phyloP scores from a whole-genome alignment of 441 rosid species.

The Manihot esculenta region DNA sequence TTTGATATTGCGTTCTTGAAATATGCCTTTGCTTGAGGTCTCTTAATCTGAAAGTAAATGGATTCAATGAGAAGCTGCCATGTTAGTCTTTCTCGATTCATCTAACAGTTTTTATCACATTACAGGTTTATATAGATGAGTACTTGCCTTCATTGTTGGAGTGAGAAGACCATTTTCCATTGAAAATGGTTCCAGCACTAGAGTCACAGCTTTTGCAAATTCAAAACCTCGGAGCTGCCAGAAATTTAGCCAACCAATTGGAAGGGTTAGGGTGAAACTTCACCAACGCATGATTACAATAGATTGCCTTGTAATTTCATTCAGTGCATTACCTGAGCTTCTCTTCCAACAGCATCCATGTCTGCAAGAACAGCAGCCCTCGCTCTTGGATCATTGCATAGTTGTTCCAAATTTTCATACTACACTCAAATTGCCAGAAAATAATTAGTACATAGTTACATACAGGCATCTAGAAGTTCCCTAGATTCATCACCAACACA shows the following conservation, averaged over 20 bases:
- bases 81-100: neutral
- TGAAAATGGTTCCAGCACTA: constrained; percentile 83
- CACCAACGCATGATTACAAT: neutral
- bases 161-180: constrained; percentile 85
- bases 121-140: neutral
- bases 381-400: constrained; percentile 72
- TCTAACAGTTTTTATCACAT: neutral
- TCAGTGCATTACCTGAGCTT: constrained; percentile 67
- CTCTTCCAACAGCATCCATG: constrained; percentile 83
- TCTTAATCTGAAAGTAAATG: constrained; percentile 61
- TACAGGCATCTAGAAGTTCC: too few species aligned
- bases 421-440: constrained; percentile 25
- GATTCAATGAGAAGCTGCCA: neutral
- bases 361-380: constrained; percentile 81
- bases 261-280: constrained; percentile 3
- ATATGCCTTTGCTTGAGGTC: constrained; percentile 92
- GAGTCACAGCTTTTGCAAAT: constrained; percentile 81
- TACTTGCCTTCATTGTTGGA: constrained; percentile 89
- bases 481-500: too few species aligned
- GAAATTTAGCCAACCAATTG: neutral
- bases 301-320: neutral
- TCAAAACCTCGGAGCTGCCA: constrained; percentile 95
- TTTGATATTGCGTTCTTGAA: constrained; percentile 61
- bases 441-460: neutral
- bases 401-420: constrained; percentile 61